phyloP scores from a whole-genome alignment of 2,329 filamentous ascomycete species.

The Colletotrichum falcatum region DNA sequence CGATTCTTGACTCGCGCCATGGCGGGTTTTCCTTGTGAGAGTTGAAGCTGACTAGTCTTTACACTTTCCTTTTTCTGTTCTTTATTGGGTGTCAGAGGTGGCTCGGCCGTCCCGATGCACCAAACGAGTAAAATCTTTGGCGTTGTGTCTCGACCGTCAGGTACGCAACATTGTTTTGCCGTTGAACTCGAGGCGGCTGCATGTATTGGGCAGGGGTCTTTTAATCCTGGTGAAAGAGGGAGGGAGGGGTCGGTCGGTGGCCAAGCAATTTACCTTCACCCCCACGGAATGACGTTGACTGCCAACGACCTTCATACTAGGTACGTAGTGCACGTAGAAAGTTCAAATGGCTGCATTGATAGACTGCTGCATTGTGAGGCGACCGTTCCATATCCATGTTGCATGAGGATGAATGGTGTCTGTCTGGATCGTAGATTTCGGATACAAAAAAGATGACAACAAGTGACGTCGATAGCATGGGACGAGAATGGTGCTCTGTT shows the following conservation, averaged over 20 bases:
- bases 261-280: background rate
- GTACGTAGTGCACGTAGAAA: background rate
- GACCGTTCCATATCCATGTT: background rate
- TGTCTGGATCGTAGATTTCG: background rate
- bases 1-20: slow-evolving; percentile 7
- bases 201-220: background rate
- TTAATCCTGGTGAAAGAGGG: background rate
- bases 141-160: background rate
- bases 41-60: slow-evolving; percentile 28
- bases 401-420: background rate
- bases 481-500: background rate
- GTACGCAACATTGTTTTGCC: slow-evolving; percentile 8
- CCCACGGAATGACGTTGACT: slow-evolving; percentile 15
- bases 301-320: too few species aligned
- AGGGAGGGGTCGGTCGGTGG: background rate
- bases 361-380: background rate
- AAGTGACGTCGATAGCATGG: background rate
- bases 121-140: slow-evolving; percentile 15
- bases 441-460: background rate
- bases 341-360: background rate
- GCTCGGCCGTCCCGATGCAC: slow-evolving; percentile 32
- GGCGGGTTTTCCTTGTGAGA: slow-evolving; percentile 5
- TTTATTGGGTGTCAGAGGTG: slow-evolving; percentile 29
- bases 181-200: background rate
- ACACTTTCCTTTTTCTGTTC: slow-evolving; percentile 15